Conservation (phyloP, 2,329 filamentous ascomycete species). For the Cyclaneusma minus region DNA sequence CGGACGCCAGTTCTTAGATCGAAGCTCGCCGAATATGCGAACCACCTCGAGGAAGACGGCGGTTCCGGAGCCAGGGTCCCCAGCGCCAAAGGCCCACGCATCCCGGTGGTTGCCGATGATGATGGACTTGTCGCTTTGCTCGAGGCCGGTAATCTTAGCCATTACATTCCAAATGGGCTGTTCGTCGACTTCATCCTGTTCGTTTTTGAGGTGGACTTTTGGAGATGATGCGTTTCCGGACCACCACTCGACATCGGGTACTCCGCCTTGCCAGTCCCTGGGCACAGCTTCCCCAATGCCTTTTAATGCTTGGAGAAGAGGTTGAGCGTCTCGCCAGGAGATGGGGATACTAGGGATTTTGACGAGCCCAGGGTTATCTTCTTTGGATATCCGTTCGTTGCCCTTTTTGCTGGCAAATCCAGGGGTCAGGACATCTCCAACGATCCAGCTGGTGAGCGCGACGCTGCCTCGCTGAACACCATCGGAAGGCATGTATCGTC, state of each 20-base stretch:
- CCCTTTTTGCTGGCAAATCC: slow-evolving; percentile 62
- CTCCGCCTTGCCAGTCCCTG: slow-evolving; percentile 58
- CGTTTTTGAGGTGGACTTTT: slow-evolving; percentile 65
- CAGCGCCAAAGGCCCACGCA: slow-evolving; percentile 78
- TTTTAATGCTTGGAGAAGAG: slow-evolving; percentile 59
- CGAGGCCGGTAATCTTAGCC: slow-evolving; percentile 68
- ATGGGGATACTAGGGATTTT: slow-evolving; percentile 83
- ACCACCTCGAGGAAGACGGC: slow-evolving; percentile 84
- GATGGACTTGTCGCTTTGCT: slow-evolving; percentile 69
- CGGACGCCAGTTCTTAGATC: slow-evolving; percentile 69
- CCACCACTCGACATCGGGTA: slow-evolving; percentile 74
- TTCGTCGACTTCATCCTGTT: slow-evolving; percentile 68
- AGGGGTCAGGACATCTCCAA: slow-evolving; percentile 86
- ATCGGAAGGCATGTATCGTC: slow-evolving; percentile 66
- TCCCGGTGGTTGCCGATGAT: slow-evolving; percentile 91
- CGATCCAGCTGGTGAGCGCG: slow-evolving; percentile 63
- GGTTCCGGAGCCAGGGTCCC: slow-evolving; percentile 74
- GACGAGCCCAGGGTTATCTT: slow-evolving; percentile 57
- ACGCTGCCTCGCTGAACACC: slow-evolving; percentile 74
- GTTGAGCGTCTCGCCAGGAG: slow-evolving; percentile 76
- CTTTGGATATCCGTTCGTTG: slow-evolving; percentile 48
- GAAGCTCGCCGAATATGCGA: slow-evolving; percentile 67
- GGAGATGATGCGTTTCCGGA: slow-evolving; percentile 65
- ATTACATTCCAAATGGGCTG: slow-evolving; percentile 90
- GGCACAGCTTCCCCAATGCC: slow-evolving; percentile 58